Evolutionary conservation across 257 asterid genomes (phyloP).

Genomic region (Scutellaria galericulata): DNA sequence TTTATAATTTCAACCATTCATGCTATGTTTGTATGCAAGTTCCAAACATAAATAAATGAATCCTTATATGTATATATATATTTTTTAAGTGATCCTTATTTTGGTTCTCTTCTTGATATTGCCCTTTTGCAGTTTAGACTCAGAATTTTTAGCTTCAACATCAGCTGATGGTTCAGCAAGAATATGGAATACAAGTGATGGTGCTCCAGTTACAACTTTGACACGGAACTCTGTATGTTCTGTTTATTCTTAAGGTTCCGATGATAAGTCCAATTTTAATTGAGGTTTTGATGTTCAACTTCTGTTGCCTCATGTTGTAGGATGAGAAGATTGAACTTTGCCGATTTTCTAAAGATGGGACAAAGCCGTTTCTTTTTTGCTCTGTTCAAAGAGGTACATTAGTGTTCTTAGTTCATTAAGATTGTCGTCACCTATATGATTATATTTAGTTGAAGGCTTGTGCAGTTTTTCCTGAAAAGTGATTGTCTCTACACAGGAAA

Average conservation of each 20-base stretch:
- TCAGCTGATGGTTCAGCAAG: constrained; percentile 94
- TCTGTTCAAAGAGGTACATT: constrained; percentile 75
- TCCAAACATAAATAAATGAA: background rate
- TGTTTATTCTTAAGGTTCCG: constrained; percentile 9
- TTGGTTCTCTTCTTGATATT: constrained; percentile 27
- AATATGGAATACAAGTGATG: constrained; percentile 89
- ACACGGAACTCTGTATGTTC: constrained; percentile 73
- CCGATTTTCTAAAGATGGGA: constrained; percentile 96
- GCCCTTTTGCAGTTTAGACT: constrained; percentile 73
- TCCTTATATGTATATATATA: background rate
- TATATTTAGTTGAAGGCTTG: constrained; percentile 26
- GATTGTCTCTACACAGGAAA: constrained; percentile 58
- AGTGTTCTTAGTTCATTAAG: constrained; percentile 8
- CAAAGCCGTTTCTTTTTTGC: constrained; percentile 90
- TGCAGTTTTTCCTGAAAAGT: constrained; percentile 33
- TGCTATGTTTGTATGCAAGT: constrained; percentile 7
- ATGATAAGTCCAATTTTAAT: constrained; percentile 7
- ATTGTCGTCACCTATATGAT: constrained; percentile 13
- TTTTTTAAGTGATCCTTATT: background rate
- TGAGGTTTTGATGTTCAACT: constrained; percentile 32
- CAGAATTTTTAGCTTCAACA: constrained; percentile 91
- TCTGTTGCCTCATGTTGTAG: constrained; percentile 47
- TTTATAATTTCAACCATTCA: background rate
- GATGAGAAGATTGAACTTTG: constrained; percentile 92
- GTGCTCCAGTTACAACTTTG: constrained; percentile 80